Evolutionary conservation across 2,329 filamentous ascomycete genomes (phyloP).

Genomic region (Ceratocystis albifundus): DNA sequence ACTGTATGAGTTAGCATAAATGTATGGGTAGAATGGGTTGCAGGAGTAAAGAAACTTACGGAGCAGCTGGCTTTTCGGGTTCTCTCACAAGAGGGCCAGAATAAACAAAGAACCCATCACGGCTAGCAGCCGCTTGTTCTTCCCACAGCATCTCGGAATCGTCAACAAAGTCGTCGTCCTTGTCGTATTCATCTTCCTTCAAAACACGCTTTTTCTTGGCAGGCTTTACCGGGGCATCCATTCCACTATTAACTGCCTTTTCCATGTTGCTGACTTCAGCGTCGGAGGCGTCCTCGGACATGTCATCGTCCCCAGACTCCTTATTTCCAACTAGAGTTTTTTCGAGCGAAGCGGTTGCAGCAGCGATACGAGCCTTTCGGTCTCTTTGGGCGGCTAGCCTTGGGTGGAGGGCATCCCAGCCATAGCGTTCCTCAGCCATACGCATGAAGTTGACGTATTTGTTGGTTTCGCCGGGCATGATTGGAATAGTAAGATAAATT

Average conservation of each 20-base stretch:
- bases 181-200: conserved; percentile 73
- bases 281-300: conserved; percentile 65
- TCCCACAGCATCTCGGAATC: conserved; percentile 94
- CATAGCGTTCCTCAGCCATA: conserved; percentile 85
- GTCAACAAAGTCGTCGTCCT: conserved; percentile 75
- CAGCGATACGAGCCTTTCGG: conserved; percentile 75
- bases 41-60: conserved; percentile 34
- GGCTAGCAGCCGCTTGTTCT: conserved; percentile 82
- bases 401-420: conserved; percentile 86
- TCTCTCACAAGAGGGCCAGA: conserved; percentile 82
- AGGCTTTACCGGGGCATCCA: conserved; percentile 44
- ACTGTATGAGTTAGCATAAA: conserved; percentile 38
- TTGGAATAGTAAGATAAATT: conserved; percentile 71
- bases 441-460: conserved; percentile 93
- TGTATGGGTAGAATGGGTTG: conserved; percentile 5
- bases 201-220: conserved; percentile 68
- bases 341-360: conserved; percentile 75
- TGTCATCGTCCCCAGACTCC: conserved; percentile 49
- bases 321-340: conserved; percentile 49
- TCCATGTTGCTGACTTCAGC: conserved; percentile 80
- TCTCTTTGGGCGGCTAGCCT: conserved; percentile 80
- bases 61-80: conserved; percentile 57
- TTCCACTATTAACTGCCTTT: conserved; percentile 38
- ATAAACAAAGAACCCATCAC: conserved; percentile 97
- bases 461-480: conserved; percentile 64